Evolutionary conservation across 805 yeast species (phyloP).

Genomic region (Schizosaccharomyces osmophilus): DNA sequence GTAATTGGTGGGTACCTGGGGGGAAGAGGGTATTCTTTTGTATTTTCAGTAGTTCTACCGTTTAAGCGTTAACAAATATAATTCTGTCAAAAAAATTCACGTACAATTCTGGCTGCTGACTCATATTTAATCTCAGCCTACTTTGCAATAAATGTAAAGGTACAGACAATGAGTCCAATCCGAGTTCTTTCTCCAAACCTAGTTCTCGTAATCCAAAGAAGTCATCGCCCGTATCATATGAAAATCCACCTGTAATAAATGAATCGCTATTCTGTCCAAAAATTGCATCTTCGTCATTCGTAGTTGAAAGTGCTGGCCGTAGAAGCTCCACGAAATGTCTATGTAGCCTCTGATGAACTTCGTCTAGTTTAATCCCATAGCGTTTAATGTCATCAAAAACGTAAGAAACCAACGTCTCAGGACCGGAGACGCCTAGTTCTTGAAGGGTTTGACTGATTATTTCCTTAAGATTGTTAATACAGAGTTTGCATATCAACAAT

Average conservation of each 20-base stretch:
- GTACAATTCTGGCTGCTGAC: constrained; percentile 1
- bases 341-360: constrained; percentile 41
- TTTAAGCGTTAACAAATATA: neutral
- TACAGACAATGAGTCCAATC: constrained; percentile 56
- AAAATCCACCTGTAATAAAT: constrained; percentile 81
- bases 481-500: constrained; percentile 31
- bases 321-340: constrained; percentile 28
- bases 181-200: constrained; percentile 81
- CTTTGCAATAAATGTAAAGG: constrained; percentile 77
- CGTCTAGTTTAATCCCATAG: constrained; percentile 44
- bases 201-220: constrained; percentile 90
- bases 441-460: too few relatives aligned
- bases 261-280: constrained; percentile 84
- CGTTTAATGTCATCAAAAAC: constrained; percentile 47
- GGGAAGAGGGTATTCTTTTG: constrained; percentile 14
- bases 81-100: constrained; percentile 34
- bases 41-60: neutral
- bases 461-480: constrained; percentile 3
- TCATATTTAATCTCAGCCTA: constrained; percentile 24
- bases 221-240: constrained; percentile 84
- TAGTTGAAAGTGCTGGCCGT: constrained; percentile 39
- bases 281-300: constrained; percentile 50
- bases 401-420: constrained; percentile 34
- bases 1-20: constrained; percentile 28
- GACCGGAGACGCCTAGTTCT: too few relatives aligned